Conservation (phyloP, 805 yeast species). For the Debaryomyces hansenii region DNA sequence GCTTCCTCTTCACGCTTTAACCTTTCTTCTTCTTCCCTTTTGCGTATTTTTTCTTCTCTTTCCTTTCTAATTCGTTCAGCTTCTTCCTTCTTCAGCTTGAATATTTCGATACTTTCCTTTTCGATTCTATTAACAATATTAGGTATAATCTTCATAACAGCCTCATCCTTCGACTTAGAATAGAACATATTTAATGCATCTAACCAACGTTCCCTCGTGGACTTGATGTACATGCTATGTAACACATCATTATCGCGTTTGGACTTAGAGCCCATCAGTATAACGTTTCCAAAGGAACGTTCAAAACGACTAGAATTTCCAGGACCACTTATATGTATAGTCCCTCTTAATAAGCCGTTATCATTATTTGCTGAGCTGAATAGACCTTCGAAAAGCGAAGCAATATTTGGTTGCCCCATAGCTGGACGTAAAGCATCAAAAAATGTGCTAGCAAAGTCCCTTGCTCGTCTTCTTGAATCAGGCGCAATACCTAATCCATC, state of each 20-base stretch:
- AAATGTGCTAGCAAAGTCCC: constrained; percentile 24
- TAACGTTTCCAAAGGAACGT: constrained; percentile 22
- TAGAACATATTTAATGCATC: constrained; percentile 55
- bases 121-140: constrained; percentile 48
- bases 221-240: constrained; percentile 31
- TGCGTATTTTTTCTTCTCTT: constrained; percentile 28
- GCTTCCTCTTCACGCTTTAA: constrained; percentile 27
- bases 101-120: constrained; percentile 46
- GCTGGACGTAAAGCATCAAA: constrained; percentile 27
- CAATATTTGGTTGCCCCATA: constrained; percentile 15
- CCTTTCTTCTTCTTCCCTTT: constrained; percentile 31
- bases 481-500: constrained; percentile 15
- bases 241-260: constrained; percentile 12
- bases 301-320: constrained; percentile 20
- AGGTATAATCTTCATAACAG: constrained; percentile 21
- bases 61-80: constrained; percentile 22
- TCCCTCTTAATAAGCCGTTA: constrained; percentile 19
- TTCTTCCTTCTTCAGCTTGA: constrained; percentile 27
- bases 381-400: constrained; percentile 16
- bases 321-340: constrained; percentile 21
- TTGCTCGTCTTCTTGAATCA: constrained; percentile 15
- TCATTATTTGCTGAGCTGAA: constrained; percentile 11
- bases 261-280: constrained; percentile 13
- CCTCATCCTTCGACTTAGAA: constrained; percentile 32
- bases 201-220: constrained; percentile 70